phyloP scores from a whole-genome alignment of 306 rosid genomes.

The Vigna radiata region DNA sequence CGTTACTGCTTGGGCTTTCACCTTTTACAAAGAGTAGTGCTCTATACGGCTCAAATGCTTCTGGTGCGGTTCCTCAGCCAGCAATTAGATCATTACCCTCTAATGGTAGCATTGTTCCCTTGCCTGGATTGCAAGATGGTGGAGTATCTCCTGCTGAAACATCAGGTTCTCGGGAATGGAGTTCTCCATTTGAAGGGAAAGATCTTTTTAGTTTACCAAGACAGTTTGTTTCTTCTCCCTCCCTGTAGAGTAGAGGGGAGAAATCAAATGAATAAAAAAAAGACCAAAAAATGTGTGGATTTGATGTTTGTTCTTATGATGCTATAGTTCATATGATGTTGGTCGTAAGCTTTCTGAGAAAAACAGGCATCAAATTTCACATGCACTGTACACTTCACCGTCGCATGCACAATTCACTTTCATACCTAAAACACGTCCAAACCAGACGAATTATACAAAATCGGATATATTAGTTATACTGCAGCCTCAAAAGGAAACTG shows the following conservation, averaged over 20 bases:
- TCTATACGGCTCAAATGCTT: slow-evolving; percentile 56
- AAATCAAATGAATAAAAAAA: slow-evolving; percentile 58
- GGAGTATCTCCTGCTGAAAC: slow-evolving; percentile 60
- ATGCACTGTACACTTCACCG: background rate
- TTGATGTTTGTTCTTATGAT: slow-evolving; percentile 68
- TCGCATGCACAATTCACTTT: slow-evolving; percentile 2
- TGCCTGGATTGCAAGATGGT: slow-evolving; percentile 71
- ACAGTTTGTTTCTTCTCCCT: slow-evolving; percentile 93
- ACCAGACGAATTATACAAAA: background rate
- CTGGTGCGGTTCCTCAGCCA: slow-evolving; percentile 57
- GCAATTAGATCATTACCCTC: slow-evolving; percentile 58
- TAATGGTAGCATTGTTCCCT: slow-evolving; percentile 57
- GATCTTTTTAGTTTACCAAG: slow-evolving; percentile 88
- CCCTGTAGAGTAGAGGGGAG: slow-evolving; percentile 61
- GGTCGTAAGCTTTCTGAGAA: slow-evolving; percentile 55
- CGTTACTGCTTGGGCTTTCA: slow-evolving; percentile 67
- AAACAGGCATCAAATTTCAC: slow-evolving; percentile 35
- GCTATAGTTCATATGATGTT: slow-evolving; percentile 52
- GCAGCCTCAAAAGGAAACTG: background rate
- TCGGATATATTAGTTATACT: background rate
- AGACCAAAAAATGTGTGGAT: slow-evolving; percentile 57
- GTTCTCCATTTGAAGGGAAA: slow-evolving; percentile 89
- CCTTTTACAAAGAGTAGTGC: slow-evolving; percentile 60
- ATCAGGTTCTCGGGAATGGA: slow-evolving; percentile 76
- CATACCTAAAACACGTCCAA: background rate